Conservation (phyloP, 2,329 filamentous ascomycete species). For the Aureobasidium sp. region DNA sequence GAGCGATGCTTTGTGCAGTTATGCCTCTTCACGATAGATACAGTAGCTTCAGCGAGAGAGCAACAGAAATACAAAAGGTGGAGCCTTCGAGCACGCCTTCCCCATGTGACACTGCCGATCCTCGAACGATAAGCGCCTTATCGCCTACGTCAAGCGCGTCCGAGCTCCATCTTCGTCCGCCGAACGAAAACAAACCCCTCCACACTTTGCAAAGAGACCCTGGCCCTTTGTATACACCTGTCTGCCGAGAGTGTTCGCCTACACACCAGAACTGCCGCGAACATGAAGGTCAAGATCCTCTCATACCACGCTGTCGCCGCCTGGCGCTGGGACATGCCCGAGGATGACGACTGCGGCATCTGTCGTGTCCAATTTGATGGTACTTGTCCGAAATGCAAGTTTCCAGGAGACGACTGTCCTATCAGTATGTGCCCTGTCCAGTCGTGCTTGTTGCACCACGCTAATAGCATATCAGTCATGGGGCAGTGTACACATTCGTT, state of each 20-base stretch:
- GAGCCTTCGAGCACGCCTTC: slow-evolving; percentile 1
- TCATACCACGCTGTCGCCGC: slow-evolving; percentile 91
- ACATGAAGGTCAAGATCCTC: slow-evolving; percentile 92
- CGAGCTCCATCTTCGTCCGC: background rate
- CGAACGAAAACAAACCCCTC: background rate
- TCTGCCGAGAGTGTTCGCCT: no score
- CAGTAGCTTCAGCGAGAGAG: background rate
- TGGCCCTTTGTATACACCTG: background rate
- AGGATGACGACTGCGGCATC: slow-evolving; percentile 89
- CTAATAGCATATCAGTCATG: slow-evolving; percentile 57
- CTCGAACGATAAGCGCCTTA: background rate
- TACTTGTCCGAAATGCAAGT: slow-evolving; percentile 96
- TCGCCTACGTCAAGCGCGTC: background rate
- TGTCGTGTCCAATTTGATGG: slow-evolving; percentile 97
- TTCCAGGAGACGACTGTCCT: slow-evolving; percentile 90
- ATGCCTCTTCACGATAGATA: background rate
- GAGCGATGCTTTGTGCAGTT: background rate
- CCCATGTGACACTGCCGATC: slow-evolving; percentile 1
- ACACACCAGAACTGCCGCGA: background rate
- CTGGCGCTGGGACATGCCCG: slow-evolving; percentile 96
- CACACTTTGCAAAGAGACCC: background rate
- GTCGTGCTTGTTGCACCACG: background rate
- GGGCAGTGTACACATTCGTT: slow-evolving; percentile 97
- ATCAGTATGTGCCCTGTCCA: slow-evolving; percentile 56
- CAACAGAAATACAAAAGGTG: background rate